Conservation (phyloP, 345 rosid species). For the Populus ilicifolia region DNA sequence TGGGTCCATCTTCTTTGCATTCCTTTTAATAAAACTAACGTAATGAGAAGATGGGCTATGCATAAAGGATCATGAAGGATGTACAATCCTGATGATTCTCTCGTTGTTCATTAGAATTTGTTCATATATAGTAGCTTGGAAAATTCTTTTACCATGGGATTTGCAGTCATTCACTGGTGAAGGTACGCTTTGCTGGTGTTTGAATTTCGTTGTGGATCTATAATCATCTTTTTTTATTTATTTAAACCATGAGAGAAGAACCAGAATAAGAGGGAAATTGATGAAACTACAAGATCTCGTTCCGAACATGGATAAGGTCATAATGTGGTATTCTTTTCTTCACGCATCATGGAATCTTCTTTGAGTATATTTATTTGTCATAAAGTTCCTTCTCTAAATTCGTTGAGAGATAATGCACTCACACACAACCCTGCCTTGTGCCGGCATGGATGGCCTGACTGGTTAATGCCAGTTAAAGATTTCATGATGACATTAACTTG, state of each 20-base stretch:
- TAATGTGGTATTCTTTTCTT: background rate
- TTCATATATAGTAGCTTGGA: background rate
- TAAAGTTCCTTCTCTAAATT: background rate
- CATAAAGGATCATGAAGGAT: background rate
- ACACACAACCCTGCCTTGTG: too few relatives aligned
- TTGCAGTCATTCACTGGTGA: background rate
- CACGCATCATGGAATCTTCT: background rate
- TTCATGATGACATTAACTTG: too few relatives aligned
- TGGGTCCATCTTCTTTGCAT: background rate
- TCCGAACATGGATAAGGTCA: slow-evolving; percentile 98
- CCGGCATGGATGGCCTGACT: too few relatives aligned
- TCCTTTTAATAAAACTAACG: background rate
- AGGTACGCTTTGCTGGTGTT: background rate
- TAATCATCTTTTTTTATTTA: background rate
- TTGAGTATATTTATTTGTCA: background rate
- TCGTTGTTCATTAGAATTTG: background rate
- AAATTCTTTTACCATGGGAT: background rate
- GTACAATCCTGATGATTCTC: background rate
- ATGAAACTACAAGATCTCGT: slow-evolving; percentile 94
- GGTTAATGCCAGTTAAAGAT: too few relatives aligned
- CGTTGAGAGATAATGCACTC: background rate
- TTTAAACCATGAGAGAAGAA: slow-evolving; percentile 75
- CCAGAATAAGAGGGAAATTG: slow-evolving; percentile 87
- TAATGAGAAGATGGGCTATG: background rate
- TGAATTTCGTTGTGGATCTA: background rate